Conservation (phyloP, 257 asterid genomes). For the Ligustrum vulgare region DNA sequence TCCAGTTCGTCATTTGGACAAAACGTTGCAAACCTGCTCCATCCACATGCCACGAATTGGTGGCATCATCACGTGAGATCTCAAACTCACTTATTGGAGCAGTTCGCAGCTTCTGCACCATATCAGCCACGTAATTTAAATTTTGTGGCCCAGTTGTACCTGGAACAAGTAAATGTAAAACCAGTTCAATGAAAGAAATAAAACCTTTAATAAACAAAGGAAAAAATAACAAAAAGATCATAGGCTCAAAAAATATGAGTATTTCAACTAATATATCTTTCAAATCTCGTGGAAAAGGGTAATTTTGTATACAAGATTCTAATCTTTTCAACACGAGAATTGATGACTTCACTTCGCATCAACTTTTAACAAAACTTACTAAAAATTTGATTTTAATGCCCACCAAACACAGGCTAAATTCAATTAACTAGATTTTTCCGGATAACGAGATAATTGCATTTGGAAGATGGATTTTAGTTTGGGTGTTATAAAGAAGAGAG, state of each 20-base stretch:
- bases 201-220: background rate
- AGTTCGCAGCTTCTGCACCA: slow-evolving; percentile 61
- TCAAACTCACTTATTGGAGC: slow-evolving; percentile 82
- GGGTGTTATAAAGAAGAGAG: background rate
- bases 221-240: background rate
- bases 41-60: slow-evolving; percentile 65
- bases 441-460: background rate
- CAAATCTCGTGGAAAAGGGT: background rate
- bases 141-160: slow-evolving; percentile 38
- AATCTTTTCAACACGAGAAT: background rate
- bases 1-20: slow-evolving; percentile 99
- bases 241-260: background rate
- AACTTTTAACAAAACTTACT: no score
- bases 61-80: slow-evolving; percentile 55
- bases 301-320: background rate
- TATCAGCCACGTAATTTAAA: slow-evolving; percentile 70
- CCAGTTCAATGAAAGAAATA: slow-evolving; percentile 1
- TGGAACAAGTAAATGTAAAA: slow-evolving; percentile 26
- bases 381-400: no score
- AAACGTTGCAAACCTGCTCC: slow-evolving; percentile 92
- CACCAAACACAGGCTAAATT: no score
- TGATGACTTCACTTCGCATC: background rate
- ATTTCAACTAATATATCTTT: background rate
- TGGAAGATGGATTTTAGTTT: background rate
- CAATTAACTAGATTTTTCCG: no score